Base-by-base conservation (phyloP, 2,329 filamentous ascomycete genomes). In the Colletotrichum lini region DNA sequence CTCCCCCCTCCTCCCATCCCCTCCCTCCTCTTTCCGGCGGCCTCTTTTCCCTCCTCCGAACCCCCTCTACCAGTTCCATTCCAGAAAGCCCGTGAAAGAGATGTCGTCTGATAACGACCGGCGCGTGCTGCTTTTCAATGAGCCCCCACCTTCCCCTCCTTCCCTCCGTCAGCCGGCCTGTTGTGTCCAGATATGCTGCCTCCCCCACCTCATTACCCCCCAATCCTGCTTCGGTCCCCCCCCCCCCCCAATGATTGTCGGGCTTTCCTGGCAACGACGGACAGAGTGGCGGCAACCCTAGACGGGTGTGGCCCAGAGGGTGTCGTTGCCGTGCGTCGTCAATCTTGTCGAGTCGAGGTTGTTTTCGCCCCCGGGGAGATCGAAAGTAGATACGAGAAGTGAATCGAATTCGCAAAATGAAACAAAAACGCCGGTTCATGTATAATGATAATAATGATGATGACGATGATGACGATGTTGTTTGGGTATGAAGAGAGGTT, bases 41-140 rank as follows among this genome's bases (percentile, higher is more conserved):
- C 26, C 26, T 26, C 26, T 26, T 26, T 26, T 26, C 26, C 26
- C 26, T 26, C 26, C 26, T 26, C 26, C 26, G 26, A 4, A 3
- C 26, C 26, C 52, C 13, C 30, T 21, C 63, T 42, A 38, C 63
- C 16, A 9, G 8, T 58, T 40, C 8, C 54, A n/a, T 58, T 44
- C n/a, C 40, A 21, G 54, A 45, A 44, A 58, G 21, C 56, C 38
- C 60, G 8, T 54, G 23, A 18, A 26, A 4, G 26, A 47, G 53
- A 42, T 40, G 61, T 45, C 72, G 69, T 72, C 69, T 73, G 60
- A 42, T 69, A 73, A 73, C 72, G 72, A 68, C 69, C 54, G 49
- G 35, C 6, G 52, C 47, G 54, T 66, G 2, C 15, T 35, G 13
- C 5, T 60, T 47, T 38, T n/a, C 16, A 18, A 26, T 26, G 26